Base-by-base conservation (phyloP, 768 basidiomycete genomes). In the Galerina marginata region DNA sequence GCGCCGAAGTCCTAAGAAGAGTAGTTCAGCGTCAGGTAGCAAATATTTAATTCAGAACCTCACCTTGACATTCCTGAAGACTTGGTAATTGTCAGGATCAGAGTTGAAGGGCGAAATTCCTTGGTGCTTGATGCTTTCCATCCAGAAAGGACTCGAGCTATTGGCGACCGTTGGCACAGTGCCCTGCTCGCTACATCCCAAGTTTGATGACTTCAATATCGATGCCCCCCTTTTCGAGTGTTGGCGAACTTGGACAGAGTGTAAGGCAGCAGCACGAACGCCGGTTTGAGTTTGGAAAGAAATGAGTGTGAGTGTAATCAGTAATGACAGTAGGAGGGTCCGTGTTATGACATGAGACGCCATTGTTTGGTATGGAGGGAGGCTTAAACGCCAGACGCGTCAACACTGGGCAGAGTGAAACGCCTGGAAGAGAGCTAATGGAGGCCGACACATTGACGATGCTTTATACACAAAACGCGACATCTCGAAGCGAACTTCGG, bases 1-100 rank as follows among this genome's bases (percentile, higher is more conserved):
- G 64, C 58, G 2, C 61, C 62, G 58, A 63, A 69, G 48, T 70
- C 69, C 71, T 72, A 14, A 44, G 51, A 14, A 44, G 51, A 16
- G 20, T 40, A 6, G 25, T 12, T 33, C 3, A 53, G 20, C 44
- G 37, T 16, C 20, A 14, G 46, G 52, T 14, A 36, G 16, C n/a
- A 40, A 15, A n/a, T 15, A 2, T 1, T 6, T 37, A 12, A 23
- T 11, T n/a, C 16, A 50, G 39, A 23, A 9, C 50, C 69, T 20
- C 61, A 76, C 79, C 70, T 88, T 89, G 56, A 93, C 91, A 69
- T 92, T 92, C 46, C 91, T 81, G 74, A 91, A 92, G 15, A 92
- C 89, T 59, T 85, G 74, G 71, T 93, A 93, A 9, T 72, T 69
- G 44, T 68, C 69, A 4, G 86, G 79, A 66, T 86, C 74, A 3